phyloP scores from a whole-genome alignment of 345 rosid genomes.

The Punica granatum region DNA sequence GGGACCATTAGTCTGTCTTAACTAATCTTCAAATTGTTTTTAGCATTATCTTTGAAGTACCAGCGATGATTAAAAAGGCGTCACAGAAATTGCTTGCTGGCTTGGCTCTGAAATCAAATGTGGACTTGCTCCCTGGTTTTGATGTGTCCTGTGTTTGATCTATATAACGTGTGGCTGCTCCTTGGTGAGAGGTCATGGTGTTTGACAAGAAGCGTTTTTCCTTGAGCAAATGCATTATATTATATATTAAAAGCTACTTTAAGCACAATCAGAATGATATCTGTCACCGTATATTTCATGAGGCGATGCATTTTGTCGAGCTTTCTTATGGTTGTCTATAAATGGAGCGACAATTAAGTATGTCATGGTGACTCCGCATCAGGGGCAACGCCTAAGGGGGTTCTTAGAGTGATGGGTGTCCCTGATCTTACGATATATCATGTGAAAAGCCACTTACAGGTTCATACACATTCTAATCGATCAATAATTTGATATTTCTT shows the following conservation, averaged over 20 bases:
- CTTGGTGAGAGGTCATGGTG: background rate
- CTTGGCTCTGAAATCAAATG: background rate
- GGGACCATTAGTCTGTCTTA: background rate
- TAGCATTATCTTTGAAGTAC: background rate
- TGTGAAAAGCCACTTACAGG: slow-evolving; percentile 26
- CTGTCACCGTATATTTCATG: background rate
- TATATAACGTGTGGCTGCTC: background rate
- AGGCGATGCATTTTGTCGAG: background rate
- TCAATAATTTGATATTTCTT: background rate
- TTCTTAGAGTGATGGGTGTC: slow-evolving; percentile 17
- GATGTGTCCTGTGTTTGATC: background rate
- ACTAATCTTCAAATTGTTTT: background rate
- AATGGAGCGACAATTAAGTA: background rate
- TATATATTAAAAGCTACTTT: background rate
- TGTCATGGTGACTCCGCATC: background rate
- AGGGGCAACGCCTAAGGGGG: slow-evolving; percentile 20
- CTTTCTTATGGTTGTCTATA: background rate
- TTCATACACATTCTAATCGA: background rate
- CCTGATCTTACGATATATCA: slow-evolving; percentile 19
- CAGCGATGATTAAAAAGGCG: background rate
- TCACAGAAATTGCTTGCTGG: background rate
- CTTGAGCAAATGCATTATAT: background rate
- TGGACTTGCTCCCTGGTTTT: background rate
- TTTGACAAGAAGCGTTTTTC: background rate
- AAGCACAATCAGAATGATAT: background rate